A percentile compares a stretch with the other conserved stretches of the same genome.
phyloP scores from a whole-genome alignment of 148 eudicot species.

The Rhododendron mucronatum region DNA sequence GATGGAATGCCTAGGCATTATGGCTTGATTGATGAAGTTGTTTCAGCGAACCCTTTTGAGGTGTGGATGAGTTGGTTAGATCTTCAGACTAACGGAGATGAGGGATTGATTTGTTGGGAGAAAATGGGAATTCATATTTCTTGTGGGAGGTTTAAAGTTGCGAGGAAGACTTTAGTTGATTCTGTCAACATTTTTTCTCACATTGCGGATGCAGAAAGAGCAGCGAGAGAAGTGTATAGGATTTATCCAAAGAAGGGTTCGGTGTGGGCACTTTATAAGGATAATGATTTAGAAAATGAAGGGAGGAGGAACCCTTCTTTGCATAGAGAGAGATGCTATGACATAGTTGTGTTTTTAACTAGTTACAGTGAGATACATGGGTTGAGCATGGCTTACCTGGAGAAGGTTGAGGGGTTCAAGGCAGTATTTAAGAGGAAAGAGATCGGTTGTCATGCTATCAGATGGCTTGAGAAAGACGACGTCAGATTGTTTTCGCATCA shows the following conservation, averaged over 20 bases:
- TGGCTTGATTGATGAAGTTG: conserved; percentile 67
- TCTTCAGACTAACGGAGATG: conserved; percentile 44
- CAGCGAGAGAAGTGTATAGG: conserved; percentile 62
- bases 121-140: conserved; percentile 49
- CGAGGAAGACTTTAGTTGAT: conserved; percentile 33
- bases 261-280: conserved; percentile 74
- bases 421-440: conserved; percentile 71
- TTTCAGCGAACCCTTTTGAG: conserved; percentile 63
- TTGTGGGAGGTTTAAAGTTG: conserved; percentile 76
- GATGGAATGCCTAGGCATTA: conserved; percentile 97
- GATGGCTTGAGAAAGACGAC: conserved; percentile 54
- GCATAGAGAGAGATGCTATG: conserved; percentile 32
- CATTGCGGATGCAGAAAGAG: conserved; percentile 64
- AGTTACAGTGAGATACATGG: conserved; percentile 68
- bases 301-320: conserved; percentile 12
- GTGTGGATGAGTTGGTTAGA: conserved; percentile 70
- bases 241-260: conserved; percentile 84
- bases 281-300: conserved; percentile 27
- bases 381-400: conserved; percentile 73
- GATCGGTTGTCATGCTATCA: conserved; percentile 61
- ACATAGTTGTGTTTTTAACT: conserved; percentile 63
- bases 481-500: conserved; percentile 72
- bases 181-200: conserved; percentile 77
- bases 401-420: conserved; percentile 70
- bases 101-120: conserved; percentile 36